Evolutionary conservation across 23 red algal genomes (phyloP), one percentile per base, ranked within the genome.

Genomic region (Chondrus crispus): DNA sequence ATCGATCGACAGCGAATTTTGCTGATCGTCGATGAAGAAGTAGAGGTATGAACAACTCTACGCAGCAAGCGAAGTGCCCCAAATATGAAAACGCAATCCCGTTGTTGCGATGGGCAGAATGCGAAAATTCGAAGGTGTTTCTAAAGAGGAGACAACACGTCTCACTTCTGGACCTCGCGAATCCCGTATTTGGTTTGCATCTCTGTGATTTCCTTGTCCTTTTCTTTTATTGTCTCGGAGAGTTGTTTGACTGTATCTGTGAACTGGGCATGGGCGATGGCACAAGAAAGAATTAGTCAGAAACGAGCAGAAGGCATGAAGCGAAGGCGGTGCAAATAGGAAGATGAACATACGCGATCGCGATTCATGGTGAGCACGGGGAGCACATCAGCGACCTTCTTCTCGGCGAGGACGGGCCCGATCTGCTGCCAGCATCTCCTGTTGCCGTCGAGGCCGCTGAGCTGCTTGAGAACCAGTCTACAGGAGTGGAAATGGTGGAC

Each of bases 351-450:
- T 12, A 90, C 62, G 76, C 76, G 75, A 45, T 92, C 89, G 9
- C 66, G 33, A 44, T 3, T 82, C 73, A 48, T 60, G 18, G 10
- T 72, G 32, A 95, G 74, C 8, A 90, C 57, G 3, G 93, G 93
- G 38, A 91, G 77, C 3, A 95, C 93, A 43, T 90, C 76, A 20
- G 52, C 84, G 42, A 90, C 93, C 39, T 66, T 84, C 68, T 95
- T 89, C 73, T 95, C 93, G 16, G 88, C 74, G 2, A 95, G 93
- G 39, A 95, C 93, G 73, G 79, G 72, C 30, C 93, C 93, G 45
- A 95, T 80, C 74, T 95, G 93, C 12, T 91, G 87, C 93, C 93
- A 95, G 60, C 93, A 95, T 24, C 88, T 79, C n/a, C 84, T 69
- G 72, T 89, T 22, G 51, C 60, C 26, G 4, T 71, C 68, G n/a